Base-by-base conservation (phyloP, 768 basidiomycete genomes). In the Rhizopogon rudus region DNA sequence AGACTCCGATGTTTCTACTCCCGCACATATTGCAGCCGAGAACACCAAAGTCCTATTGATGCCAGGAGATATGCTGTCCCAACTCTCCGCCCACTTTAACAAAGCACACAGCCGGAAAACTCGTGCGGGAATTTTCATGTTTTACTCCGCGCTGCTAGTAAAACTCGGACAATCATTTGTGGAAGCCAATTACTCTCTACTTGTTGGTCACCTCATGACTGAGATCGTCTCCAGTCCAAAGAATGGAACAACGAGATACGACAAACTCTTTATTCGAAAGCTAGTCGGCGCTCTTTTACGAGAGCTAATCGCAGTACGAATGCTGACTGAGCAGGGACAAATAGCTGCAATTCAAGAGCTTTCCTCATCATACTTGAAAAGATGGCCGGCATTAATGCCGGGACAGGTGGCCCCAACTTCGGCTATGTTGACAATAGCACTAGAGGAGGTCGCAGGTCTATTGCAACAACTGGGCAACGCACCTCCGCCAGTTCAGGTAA, bases 361-460 rank as follows among this genome's bases (percentile, higher is more conserved):
- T 41, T 85, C 91, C 0, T 85, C 77, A 37, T 76, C 80, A 4
- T 97, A 93, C 67, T 74, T 97, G 56, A 93, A 90, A 69, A 81
- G 91, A 51, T 98, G 93, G 93, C 93, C 94, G 1, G 88, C 92
- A 0, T 81, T 96, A 71, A 86, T 98, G 81, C 93, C 93, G 9
- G 92, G 91, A 6, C 87, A 91, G 60, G 73, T 74, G 17, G 81
- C 87, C 0, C 91, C 93, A 0, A 75, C 72, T 37, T 79, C 88
- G 6, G 66, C 82, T 1, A 81, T 90, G 1, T 75, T 98, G 6
- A 80, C 84, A 2, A 78, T 95, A 31, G 86, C 83, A 6, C 74
- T 98, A 20, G 78, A 86, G 52, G 95, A 98, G 68, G 85, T 93
- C 20, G 87, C 92, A 0, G 91, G 89, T 1, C 71, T 98, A 16